Conservation (phyloP, 2,329 filamentous ascomycete species). For the Fusarium sp. region DNA sequence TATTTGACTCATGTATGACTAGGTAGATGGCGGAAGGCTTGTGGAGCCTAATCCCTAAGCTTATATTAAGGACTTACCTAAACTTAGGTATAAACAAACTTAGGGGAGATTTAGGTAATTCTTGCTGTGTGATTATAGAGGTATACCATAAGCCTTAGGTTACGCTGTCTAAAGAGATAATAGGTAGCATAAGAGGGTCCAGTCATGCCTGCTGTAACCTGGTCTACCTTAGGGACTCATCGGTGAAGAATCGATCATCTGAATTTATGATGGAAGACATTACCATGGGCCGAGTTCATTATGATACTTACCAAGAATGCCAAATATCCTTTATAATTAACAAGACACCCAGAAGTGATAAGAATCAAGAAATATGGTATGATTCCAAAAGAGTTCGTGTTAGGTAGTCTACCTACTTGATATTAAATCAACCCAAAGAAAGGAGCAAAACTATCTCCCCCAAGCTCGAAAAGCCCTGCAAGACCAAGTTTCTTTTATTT, state of each 20-base stretch:
- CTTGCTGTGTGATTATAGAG: no score
- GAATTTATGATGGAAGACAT: slow-evolving; percentile 3
- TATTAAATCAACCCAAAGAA: slow-evolving; percentile 1
- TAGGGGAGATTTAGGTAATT: no score
- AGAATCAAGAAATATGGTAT: not conserved
- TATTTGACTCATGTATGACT: slow-evolving; percentile 5
- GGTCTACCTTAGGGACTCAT: slow-evolving; percentile 7
- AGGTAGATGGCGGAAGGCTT: no score
- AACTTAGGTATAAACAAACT: no score
- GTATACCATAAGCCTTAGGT: no score
- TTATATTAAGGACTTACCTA: no score
- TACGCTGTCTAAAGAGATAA: no score
- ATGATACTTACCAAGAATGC: no score
- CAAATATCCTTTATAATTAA: not conserved
- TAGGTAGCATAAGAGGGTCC: slow-evolving; percentile 12
- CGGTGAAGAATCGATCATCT: not conserved
- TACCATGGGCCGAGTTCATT: no score
- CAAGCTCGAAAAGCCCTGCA: not conserved
- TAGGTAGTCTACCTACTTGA: not conserved
- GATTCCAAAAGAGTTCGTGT: not conserved
- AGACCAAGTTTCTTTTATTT: slow-evolving; percentile 14
- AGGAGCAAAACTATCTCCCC: slow-evolving; percentile 5
- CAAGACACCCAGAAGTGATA: not conserved
- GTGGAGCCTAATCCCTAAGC: no score
- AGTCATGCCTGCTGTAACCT: not conserved